Conservation (phyloP, 2,329 filamentous ascomycete genomes). For the Claviceps lovelessii region DNA sequence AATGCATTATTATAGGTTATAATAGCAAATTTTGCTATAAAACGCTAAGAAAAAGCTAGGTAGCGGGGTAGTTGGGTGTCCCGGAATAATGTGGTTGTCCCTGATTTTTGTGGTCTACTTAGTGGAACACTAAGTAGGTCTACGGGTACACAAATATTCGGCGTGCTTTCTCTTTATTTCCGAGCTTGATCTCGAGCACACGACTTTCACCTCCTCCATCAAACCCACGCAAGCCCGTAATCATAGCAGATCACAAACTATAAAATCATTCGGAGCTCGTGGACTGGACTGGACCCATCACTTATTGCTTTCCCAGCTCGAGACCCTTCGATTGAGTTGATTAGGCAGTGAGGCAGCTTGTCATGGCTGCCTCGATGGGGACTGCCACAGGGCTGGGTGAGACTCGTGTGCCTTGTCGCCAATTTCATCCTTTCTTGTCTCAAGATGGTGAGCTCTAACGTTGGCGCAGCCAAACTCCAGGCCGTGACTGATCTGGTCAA, state of each 20-base stretch:
- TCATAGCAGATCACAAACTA: background rate
- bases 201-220: background rate
- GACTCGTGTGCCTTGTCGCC: conserved; percentile 8
- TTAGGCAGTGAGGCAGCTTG: conserved; percentile 2
- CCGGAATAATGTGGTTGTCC: too few relatives aligned
- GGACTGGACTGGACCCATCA: background rate
- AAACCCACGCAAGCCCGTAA: background rate
- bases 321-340: background rate
- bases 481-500: conserved; percentile 52
- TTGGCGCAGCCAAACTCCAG: conserved; percentile 45
- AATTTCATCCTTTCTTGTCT: conserved; percentile 5
- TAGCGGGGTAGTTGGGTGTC: too few relatives aligned
- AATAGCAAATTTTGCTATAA: too few relatives aligned
- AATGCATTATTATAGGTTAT: too few relatives aligned
- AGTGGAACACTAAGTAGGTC: too few relatives aligned
- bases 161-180: background rate
- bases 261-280: background rate
- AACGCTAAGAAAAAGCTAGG: too few relatives aligned
- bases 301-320: background rate
- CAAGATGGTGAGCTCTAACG: conserved; percentile 4
- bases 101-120: too few relatives aligned
- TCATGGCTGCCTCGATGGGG: conserved; percentile 15
- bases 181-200: background rate
- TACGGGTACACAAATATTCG: background rate
- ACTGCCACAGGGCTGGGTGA: conserved; percentile 28